These are phyloP conservation scores for Candida pseudoglaebosa DNA, from an alignment of 805 yeast genomes.

Conservation along the genomic window DNA sequence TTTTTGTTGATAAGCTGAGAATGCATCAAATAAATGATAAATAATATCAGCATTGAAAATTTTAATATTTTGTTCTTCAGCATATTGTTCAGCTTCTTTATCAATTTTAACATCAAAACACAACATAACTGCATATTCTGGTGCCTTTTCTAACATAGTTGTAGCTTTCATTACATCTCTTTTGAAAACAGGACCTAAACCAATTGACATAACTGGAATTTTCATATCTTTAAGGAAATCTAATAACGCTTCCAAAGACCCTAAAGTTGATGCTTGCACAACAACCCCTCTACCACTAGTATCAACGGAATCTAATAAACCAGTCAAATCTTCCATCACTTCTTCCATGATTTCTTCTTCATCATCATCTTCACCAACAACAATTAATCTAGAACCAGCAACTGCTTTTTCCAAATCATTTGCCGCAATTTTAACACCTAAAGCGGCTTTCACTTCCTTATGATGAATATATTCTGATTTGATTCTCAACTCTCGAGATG, in stretches of 20 bases:
- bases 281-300: conserved; percentile 95
- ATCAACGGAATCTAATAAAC: conserved; percentile 91
- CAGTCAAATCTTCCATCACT: conserved; percentile 97
- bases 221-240: conserved; percentile 98
- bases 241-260: conserved; percentile 93
- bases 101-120: conserved; percentile 97
- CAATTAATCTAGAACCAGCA: conserved; percentile 94
- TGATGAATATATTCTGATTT: conserved; percentile 96
- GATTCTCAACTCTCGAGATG: conserved; percentile 90
- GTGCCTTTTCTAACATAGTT: conserved; percentile 95
- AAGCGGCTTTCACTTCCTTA: conserved; percentile 97
- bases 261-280: conserved; percentile 97
- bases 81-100: conserved; percentile 98
- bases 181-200: conserved; percentile 96
- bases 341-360: conserved; percentile 97
- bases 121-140: conserved; percentile 94
- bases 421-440: conserved; percentile 98
- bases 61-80: conserved; percentile 85
- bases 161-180: conserved; percentile 98
- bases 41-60: conserved; percentile 95
- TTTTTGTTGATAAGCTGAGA: conserved; percentile 86
- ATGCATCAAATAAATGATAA: conserved; percentile 93
- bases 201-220: conserved; percentile 98
- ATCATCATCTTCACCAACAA: conserved; percentile 95
- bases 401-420: conserved; percentile 97